These are phyloP conservation scores for Pythium myriotylum DNA, from an alignment of 352 stramenopile genomes.

Conservation along the genomic window DNA sequence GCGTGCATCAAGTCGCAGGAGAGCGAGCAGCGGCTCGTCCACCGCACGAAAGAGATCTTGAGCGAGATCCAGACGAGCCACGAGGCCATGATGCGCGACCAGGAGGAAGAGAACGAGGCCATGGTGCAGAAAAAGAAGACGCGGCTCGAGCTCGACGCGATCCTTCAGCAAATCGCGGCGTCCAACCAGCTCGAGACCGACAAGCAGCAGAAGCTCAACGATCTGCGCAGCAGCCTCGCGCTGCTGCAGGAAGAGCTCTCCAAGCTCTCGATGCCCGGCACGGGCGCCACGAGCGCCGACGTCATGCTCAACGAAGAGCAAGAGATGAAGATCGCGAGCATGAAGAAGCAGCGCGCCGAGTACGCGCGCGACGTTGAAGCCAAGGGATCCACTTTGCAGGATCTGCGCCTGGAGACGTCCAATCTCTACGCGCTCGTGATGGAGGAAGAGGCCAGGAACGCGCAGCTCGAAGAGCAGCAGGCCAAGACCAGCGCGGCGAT, in stretches of 20 bases:
- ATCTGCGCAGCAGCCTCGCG: slow-evolving; percentile 61
- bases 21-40: slow-evolving; percentile 71
- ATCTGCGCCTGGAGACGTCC: slow-evolving; percentile 63
- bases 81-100: slow-evolving; percentile 72
- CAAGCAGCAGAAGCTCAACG: slow-evolving; percentile 78
- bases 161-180: slow-evolving; percentile 61
- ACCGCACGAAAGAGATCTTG: slow-evolving; percentile 74
- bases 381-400: slow-evolving; percentile 67
- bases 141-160: slow-evolving; percentile 70
- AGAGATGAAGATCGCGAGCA: slow-evolving; percentile 63
- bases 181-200: slow-evolving; percentile 66
- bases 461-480: slow-evolving; percentile 57
- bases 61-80: slow-evolving; percentile 76
- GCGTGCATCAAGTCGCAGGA: slow-evolving; percentile 81
- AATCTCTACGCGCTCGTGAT: slow-evolving; percentile 65
- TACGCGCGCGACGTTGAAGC: slow-evolving; percentile 69
- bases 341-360: slow-evolving; percentile 74
- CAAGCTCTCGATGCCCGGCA: slow-evolving; percentile 51
- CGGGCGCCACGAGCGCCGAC: slow-evolving; percentile 26
- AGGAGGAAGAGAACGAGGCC: slow-evolving; percentile 79
- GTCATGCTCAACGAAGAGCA: slow-evolving; percentile 73
- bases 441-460: slow-evolving; percentile 66
- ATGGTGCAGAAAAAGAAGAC: slow-evolving; percentile 70
- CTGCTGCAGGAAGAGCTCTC: slow-evolving; percentile 66
- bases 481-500: slow-evolving; percentile 45